Conservation (phyloP, 176 grass and related monocot genomes). For the sorghum (Sorghum bicolor) region DNA sequence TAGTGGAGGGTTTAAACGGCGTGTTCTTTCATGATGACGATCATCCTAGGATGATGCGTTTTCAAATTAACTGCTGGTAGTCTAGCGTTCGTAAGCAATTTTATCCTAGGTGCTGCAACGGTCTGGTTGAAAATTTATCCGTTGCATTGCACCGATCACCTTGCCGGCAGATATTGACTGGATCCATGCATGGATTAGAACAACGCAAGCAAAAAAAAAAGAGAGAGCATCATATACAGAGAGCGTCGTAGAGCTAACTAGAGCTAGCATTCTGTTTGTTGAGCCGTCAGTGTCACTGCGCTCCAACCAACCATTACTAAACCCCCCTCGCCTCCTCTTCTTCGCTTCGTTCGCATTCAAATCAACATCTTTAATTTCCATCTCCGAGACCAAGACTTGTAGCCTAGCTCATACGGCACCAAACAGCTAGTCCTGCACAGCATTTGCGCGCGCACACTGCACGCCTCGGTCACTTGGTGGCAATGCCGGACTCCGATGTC, state of each 20-base stretch:
- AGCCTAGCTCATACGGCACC: not conserved
- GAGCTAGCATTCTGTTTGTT: not conserved
- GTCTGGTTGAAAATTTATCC: constrained; percentile 19
- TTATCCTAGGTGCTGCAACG: constrained; percentile 9
- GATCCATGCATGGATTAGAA: not conserved
- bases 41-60: not conserved
- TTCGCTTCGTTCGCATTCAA: not conserved
- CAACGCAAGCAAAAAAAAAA: not conserved
- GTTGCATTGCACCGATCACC: not conserved
- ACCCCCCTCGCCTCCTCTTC: not conserved
- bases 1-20: not conserved
- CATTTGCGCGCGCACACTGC: not conserved
- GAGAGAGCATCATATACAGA: not conserved
- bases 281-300: constrained; percentile 21
- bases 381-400: not conserved
- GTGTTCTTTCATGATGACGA: not conserved
- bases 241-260: not conserved
- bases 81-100: not conserved
- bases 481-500: constrained; percentile 26
- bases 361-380: not conserved
- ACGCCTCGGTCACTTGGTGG: not conserved
- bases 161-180: not conserved
- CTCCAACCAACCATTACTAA: constrained; percentile 31
- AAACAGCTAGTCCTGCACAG: not conserved
- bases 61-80: not conserved